Base-by-base conservation (phyloP, 192 early-diverging fungal genomes). In the Backusella australiensis region DNA sequence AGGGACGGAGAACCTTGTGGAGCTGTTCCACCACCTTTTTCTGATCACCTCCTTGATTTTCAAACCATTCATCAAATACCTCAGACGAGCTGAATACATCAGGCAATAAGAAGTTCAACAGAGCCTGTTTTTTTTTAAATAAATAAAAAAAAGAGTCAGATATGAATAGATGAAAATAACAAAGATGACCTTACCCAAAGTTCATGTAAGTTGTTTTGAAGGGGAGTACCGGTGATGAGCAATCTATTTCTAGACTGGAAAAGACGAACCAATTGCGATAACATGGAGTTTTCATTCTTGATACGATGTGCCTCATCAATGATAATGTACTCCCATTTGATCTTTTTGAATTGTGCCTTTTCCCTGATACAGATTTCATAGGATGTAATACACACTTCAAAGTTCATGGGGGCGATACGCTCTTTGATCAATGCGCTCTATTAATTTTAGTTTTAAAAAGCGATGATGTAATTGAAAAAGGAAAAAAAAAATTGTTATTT, bases 181-280 rank as follows among this genome's bases (percentile, higher is more conserved):
- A 6, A 8, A 74, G 15, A 34, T 21, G 1, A 8, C 34, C 77
- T 76, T 77, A 83, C 81, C 98, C 98, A 99, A n/a, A 99, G 87
- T 83, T 99, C 98, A 78, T 98, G 96, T 12, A 99, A 86, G 72
- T 98, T 97, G 89, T 99, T 99, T 79, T 98, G 96, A 35, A 99
- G 89, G 19, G 97, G 97, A 0, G 97, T 99, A 74, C 97, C 97
- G 0, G 97, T 97, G 19, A 99, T 92, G 42, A 99, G 82, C 65
- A 99, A 87, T 36, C 98, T 90, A 74, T 96, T 93, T 65, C 92
- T 88, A 35, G 96, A 95, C 38, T 90, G 86, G 80, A 99, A 93
- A 66, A 93, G 85, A 65, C 97, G 91, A 34, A 99, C 93, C n/a
- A 98, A 96, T 78, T 96, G 93, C 6, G 96, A 96, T 21, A 98